Evolutionary conservation across 2,329 filamentous ascomycete species (phyloP).

Genomic region (Fusarium sp.): DNA sequence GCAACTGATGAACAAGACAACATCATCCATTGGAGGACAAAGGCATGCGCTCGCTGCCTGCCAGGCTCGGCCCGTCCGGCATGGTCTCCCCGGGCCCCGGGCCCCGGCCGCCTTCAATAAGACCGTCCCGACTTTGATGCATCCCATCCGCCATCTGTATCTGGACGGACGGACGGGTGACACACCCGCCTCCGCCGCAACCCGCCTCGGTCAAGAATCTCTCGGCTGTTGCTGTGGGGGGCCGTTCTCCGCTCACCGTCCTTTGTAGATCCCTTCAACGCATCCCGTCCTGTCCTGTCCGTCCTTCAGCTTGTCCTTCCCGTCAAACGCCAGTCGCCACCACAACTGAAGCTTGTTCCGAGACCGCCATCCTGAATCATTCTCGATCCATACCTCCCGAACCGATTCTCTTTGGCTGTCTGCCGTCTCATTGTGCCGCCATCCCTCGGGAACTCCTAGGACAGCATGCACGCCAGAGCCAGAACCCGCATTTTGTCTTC

Average conservation of each 20-base stretch:
- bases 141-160: slow-evolving; percentile 20
- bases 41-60: slow-evolving; percentile 16
- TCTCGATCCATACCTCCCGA: slow-evolving; percentile 8
- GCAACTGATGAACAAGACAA: background rate
- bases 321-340: background rate
- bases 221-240: slow-evolving; percentile 34
- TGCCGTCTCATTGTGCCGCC: background rate
- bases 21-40: background rate
- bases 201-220: slow-evolving; percentile 35
- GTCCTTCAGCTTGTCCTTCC: background rate
- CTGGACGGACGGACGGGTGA: slow-evolving; percentile 1
- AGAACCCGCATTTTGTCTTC: background rate
- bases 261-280: background rate
- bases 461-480: background rate
- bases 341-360: slow-evolving; percentile 4
- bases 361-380: slow-evolving; percentile 8
- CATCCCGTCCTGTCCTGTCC: background rate
- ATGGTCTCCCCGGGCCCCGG: slow-evolving; percentile 9
- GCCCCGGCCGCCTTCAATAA: slow-evolving; percentile 27
- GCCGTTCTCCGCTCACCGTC: slow-evolving; percentile 11
- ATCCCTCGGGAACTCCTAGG: background rate
- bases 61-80: slow-evolving; percentile 37
- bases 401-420: slow-evolving; percentile 30
- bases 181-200: slow-evolving; percentile 25
- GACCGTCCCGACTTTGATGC: slow-evolving; percentile 17